Evolutionary conservation across 768 basidiomycete species (phyloP).

Genomic region (Phanerochaete carnosa): DNA sequence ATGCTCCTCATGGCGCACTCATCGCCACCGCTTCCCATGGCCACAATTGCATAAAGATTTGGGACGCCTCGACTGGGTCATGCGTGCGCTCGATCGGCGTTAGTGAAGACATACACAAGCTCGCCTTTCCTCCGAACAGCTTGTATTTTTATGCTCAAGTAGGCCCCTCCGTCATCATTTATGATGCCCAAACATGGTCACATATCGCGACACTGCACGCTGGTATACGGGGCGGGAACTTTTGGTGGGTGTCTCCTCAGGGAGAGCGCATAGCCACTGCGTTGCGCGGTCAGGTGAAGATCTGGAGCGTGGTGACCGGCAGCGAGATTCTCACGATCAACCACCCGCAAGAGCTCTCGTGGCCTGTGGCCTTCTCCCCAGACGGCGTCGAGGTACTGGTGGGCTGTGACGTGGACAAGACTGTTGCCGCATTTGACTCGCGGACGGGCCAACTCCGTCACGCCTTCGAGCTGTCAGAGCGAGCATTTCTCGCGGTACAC

Average conservation of each 20-base stretch:
- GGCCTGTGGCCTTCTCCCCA: background rate
- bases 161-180: background rate
- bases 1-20: too few relatives aligned
- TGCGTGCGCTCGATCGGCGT: background rate
- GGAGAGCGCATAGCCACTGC: background rate
- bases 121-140: background rate
- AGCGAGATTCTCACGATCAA: background rate
- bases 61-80: background rate
- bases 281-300: background rate
- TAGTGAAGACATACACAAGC: background rate
- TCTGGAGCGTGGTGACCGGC: background rate
- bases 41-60: background rate
- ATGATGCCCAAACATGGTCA: background rate
- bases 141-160: background rate
- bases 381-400: background rate
- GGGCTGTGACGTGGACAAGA: background rate
- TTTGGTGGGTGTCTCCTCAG: background rate
- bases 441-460: background rate
- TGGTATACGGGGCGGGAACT: background rate
- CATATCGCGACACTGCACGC: background rate
- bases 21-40: too few relatives aligned
- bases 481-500: too few relatives aligned
- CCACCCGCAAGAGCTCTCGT: background rate
- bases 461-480: background rate
- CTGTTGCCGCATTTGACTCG: background rate